These are phyloP conservation scores for Colletotrichum sp. DNA, from an alignment of 2,329 filamentous ascomycete genomes.

Conservation along the genomic window DNA sequence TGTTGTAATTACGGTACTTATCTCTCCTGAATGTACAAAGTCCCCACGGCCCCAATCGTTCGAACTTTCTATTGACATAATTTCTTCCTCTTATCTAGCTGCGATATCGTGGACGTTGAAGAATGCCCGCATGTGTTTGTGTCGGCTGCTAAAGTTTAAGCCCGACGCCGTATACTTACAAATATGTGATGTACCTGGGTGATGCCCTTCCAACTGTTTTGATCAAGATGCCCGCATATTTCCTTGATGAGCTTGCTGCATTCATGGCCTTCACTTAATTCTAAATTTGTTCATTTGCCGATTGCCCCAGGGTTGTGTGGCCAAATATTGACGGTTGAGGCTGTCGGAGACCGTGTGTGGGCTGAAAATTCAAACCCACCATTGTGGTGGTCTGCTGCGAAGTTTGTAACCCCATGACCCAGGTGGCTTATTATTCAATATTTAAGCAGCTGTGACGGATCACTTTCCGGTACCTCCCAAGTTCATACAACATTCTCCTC, in stretches of 20 bases:
- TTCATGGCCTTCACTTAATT: background rate
- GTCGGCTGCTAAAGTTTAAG: background rate
- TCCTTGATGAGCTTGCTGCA: background rate
- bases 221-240: background rate
- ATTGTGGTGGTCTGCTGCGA: background rate
- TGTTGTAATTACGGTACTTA: background rate
- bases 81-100: background rate
- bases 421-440: background rate
- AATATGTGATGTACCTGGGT: too few relatives aligned
- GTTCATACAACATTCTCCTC: background rate
- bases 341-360: background rate
- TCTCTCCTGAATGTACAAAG: background rate
- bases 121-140: background rate
- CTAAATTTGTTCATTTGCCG: background rate
- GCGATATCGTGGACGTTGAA: accelerated
- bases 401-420: background rate
- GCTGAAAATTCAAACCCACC: background rate
- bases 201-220: too few relatives aligned
- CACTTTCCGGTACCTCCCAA: background rate
- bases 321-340: background rate
- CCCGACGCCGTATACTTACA: too few relatives aligned
- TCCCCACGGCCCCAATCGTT: background rate
- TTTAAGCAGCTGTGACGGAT: background rate
- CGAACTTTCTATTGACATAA: background rate
- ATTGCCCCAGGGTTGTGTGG: background rate